These are phyloP conservation scores for Populus tomentosa DNA, from an alignment of 441 rosid genomes.

Conservation along the genomic window DNA sequence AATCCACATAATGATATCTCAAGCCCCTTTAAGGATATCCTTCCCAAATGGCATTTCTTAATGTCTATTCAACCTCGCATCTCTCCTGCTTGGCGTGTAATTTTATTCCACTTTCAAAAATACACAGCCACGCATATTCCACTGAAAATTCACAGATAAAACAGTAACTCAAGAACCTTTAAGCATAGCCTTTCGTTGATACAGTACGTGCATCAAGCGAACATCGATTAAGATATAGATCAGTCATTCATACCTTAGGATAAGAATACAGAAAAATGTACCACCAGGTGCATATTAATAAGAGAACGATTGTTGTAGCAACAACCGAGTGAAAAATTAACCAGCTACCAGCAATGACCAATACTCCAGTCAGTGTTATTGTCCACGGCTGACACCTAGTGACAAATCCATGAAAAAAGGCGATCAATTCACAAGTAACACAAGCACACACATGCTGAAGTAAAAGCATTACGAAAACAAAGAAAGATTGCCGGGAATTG, in stretches of 20 bases:
- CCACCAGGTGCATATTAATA: conserved; percentile 69
- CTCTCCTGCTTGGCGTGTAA: neutral
- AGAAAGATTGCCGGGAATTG: neutral
- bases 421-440: conserved; percentile 3
- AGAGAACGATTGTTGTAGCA: conserved; percentile 39
- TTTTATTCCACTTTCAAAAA: neutral
- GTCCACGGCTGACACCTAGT: conserved; percentile 98
- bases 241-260: conserved; percentile 58
- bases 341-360: conserved; percentile 66
- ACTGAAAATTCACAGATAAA: neutral
- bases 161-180: neutral
- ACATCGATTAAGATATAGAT: neutral
- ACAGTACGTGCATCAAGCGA: neutral
- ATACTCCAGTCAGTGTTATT: conserved; percentile 59
- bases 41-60: neutral
- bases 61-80: neutral
- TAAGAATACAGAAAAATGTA: conserved; percentile 77
- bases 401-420: neutral
- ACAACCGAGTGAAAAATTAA: conserved; percentile 47
- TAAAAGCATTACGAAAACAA: neutral
- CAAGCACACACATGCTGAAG: neutral
- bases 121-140: neutral
- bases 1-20: neutral
- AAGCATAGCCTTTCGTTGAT: neutral
- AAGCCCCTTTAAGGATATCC: neutral